phyloP scores from a whole-genome alignment of 139 green algal genomes.

The Chlorokybus atmophyticus region DNA sequence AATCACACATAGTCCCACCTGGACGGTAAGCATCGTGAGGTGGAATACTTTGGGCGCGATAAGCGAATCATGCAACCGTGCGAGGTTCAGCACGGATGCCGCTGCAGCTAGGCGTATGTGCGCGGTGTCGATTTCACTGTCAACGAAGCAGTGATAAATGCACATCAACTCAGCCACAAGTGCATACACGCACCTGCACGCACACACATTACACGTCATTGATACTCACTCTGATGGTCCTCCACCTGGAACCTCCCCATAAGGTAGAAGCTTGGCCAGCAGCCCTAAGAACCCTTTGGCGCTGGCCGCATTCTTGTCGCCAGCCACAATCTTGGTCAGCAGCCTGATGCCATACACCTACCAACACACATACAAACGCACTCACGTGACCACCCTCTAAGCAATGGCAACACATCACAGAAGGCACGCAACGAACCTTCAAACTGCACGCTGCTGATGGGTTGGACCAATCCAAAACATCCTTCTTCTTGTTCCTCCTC shows the following conservation, averaged over 20 bases:
- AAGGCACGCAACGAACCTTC: not conserved
- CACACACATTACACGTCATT: no score
- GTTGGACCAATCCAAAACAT: no score
- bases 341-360: slow-evolving; percentile 23
- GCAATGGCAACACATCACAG: no score
- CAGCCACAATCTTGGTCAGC: slow-evolving; percentile 25
- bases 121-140: slow-evolving; percentile 26
- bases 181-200: no score
- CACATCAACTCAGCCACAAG: no score
- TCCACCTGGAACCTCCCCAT: slow-evolving; percentile 13
- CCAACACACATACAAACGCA: not conserved
- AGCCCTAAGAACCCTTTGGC: no score
- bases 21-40: slow-evolving; percentile 7
- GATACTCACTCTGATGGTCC: slow-evolving; percentile 3
- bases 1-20: no score
- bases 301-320: no score
- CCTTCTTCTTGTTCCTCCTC: no score
- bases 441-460: no score
- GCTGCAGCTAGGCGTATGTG: slow-evolving; percentile 41
- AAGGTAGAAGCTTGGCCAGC: slow-evolving; percentile 12
- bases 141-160: not conserved
- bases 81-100: slow-evolving; percentile 44
- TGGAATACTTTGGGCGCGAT: slow-evolving; percentile 30
- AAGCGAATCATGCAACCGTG: slow-evolving; percentile 35
- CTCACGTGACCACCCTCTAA: not conserved